Conservation (phyloP, 306 rosid genomes). For the Cicer chorassanicum region DNA sequence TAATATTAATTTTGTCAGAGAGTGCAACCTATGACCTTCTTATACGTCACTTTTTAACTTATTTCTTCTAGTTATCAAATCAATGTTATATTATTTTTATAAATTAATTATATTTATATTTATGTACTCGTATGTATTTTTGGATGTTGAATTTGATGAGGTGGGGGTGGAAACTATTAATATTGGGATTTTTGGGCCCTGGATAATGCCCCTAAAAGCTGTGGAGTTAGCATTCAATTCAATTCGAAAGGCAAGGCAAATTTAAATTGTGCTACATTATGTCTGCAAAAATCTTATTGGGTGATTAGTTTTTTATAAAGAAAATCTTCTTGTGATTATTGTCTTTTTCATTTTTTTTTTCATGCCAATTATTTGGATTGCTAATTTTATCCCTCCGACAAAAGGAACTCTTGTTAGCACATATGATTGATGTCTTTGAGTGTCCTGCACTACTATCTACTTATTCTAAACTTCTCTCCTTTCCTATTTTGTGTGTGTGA, state of each 20-base stretch:
- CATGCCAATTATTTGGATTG: constrained; percentile 49
- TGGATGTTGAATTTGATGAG: too few relatives aligned
- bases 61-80: too few relatives aligned
- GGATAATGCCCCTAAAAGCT: constrained; percentile 34
- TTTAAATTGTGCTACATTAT: constrained; percentile 32
- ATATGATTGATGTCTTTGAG: constrained; percentile 55
- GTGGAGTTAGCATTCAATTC: constrained; percentile 45
- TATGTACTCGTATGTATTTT: too few relatives aligned
- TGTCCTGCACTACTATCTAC: constrained; percentile 49
- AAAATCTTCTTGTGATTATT: too few relatives aligned
- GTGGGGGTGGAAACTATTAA: constrained; percentile 11
- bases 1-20: too few relatives aligned
- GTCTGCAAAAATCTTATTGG: constrained; percentile 30
- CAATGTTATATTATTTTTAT: too few relatives aligned
- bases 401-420: constrained; percentile 43
- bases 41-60: too few relatives aligned
- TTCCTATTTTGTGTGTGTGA: constrained; percentile 18
- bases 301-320: neutral
- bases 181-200: constrained; percentile 41
- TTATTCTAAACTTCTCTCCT: constrained; percentile 28
- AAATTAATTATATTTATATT: too few relatives aligned
- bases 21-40: too few relatives aligned
- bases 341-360: neutral
- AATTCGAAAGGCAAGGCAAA: constrained; percentile 37
- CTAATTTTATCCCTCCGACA: constrained; percentile 52